Percentiles rank a stretch among this genome's conserved stretches.
phyloP scores from a whole-genome alignment of 129 eudicot species.

The Escallonia rubra region DNA sequence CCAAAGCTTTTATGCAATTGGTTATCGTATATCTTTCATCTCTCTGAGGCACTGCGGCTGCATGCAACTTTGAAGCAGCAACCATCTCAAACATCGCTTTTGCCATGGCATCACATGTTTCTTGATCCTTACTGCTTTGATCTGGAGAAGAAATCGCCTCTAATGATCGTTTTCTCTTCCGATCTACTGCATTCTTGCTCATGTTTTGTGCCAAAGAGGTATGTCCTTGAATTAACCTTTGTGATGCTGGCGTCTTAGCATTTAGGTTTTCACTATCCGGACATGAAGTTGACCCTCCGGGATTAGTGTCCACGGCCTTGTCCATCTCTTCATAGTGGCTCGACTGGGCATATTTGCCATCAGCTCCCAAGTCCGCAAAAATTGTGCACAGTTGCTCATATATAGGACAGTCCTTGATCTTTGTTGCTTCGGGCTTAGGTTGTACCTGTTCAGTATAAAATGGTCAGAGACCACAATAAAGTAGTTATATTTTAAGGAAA shows the following conservation, averaged over 20 bases:
- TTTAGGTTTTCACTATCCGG: constrained; percentile 20
- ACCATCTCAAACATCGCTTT: constrained; percentile 48
- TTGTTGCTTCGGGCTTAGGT: constrained; percentile 39
- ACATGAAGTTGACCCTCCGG: not conserved
- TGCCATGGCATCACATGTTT: constrained; percentile 34
- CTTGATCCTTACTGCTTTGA: constrained; percentile 9
- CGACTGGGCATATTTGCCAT: constrained; percentile 69
- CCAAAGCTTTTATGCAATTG: constrained; percentile 36
- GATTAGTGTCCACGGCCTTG: constrained; percentile 19
- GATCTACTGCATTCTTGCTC: constrained; percentile 20
- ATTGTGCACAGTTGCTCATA: constrained; percentile 54
- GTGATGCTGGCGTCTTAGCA: constrained; percentile 31
- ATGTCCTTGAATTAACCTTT: constrained; percentile 18
- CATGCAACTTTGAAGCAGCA: constrained; percentile 34
- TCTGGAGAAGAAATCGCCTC: constrained; percentile 12
- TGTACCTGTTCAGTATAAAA: constrained; percentile 1
- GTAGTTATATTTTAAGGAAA: not conserved
- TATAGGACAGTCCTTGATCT: constrained; percentile 65
- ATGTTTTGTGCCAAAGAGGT: constrained; percentile 25
- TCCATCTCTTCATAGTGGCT: constrained; percentile 57
- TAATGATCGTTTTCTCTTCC: constrained; percentile 42
- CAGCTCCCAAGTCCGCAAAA: constrained; percentile 60
- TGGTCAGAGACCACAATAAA: not conserved
- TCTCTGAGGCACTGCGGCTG: constrained; percentile 5
- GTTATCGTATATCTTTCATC: constrained; percentile 29